A percentile compares a stretch with the other conserved stretches of the same genome.
phyloP scores from a whole-genome alignment of 2,329 filamentous ascomycete species.

The Xylaria sp. region DNA sequence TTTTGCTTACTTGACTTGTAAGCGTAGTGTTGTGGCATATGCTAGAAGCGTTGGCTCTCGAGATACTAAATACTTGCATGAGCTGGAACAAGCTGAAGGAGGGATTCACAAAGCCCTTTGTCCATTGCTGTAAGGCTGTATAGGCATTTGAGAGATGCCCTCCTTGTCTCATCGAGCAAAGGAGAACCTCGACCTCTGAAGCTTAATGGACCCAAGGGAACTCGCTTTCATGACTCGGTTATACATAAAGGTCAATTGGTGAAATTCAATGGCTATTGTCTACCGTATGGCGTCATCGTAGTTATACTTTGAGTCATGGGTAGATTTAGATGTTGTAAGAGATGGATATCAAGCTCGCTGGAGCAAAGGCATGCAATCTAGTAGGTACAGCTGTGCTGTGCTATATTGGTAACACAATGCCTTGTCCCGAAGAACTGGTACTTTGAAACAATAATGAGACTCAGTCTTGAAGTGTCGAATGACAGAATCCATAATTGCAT shows the following conservation, averaged over 20 bases:
- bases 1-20: background rate
- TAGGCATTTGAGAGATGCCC: background rate
- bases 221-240: background rate
- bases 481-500: too few species aligned
- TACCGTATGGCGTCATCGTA: background rate
- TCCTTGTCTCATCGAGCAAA: background rate
- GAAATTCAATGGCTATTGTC: background rate
- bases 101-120: background rate
- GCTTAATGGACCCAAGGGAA: background rate
- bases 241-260: background rate
- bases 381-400: too few species aligned
- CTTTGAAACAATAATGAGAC: too few species aligned
- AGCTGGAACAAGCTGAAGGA: background rate
- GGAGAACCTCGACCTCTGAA: background rate
- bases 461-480: too few species aligned
- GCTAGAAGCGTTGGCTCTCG: background rate
- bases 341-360: background rate
- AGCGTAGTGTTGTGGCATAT: background rate
- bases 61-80: constrained; percentile 1
- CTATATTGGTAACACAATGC: too few species aligned
- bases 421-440: too few species aligned
- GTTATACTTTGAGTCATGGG: background rate
- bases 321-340: too few species aligned
- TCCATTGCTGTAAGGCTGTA: background rate
- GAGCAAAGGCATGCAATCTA: background rate